These are phyloP conservation scores for Daphne laureola DNA, from an alignment of 441 rosid genomes.

Conservation along the genomic window DNA sequence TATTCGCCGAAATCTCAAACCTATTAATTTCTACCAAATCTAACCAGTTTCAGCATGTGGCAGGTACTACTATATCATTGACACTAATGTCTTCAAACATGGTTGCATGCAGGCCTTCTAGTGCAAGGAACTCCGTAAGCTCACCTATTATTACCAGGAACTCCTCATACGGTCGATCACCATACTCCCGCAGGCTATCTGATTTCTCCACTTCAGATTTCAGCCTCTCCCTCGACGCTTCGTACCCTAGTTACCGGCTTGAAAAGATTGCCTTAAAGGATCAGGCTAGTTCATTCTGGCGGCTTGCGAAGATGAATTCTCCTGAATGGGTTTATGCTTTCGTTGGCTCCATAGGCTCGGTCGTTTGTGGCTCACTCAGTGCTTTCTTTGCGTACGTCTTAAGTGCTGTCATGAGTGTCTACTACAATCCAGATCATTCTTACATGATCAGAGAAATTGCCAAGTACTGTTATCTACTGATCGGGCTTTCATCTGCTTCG, in stretches of 20 bases:
- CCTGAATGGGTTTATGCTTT: slow-evolving; percentile 97
- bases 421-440: slow-evolving; percentile 72
- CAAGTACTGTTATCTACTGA: slow-evolving; percentile 80
- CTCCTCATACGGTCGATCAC: slow-evolving; percentile 96
- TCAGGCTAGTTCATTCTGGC: slow-evolving; percentile 90
- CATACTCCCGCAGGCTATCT: slow-evolving; percentile 89
- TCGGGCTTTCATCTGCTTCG: slow-evolving; percentile 90
- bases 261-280: slow-evolving; percentile 92
- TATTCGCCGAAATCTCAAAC: neutral
- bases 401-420: slow-evolving; percentile 82
- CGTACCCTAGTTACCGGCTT: slow-evolving; percentile 62
- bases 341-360: slow-evolving; percentile 86
- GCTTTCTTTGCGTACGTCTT: slow-evolving; percentile 95
- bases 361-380: slow-evolving; percentile 88
- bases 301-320: slow-evolving; percentile 94
- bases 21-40: neutral
- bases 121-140: slow-evolving; percentile 98
- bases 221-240: slow-evolving; percentile 76
- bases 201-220: slow-evolving; percentile 98
- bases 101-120: slow-evolving; percentile 72
- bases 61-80: neutral
- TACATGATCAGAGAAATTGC: slow-evolving; percentile 79
- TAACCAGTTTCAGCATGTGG: neutral
- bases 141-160: slow-evolving; percentile 95
- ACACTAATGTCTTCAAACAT: neutral